Base-by-base conservation (phyloP, 192 early-diverging fungal species). In the Backusella australiensis region DNA sequence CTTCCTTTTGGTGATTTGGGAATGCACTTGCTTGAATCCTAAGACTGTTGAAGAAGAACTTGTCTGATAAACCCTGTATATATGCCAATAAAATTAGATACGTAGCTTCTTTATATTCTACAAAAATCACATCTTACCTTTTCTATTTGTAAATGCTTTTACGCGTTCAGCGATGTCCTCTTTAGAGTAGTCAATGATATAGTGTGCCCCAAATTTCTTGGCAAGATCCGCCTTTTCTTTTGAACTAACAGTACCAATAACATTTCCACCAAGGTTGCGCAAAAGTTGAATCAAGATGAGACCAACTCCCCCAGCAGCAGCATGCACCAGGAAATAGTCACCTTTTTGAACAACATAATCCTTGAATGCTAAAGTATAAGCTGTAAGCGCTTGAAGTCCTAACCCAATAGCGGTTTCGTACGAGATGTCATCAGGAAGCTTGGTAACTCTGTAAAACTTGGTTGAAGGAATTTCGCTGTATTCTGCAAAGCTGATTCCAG, bases 251-350 rank as follows among this genome's bases (percentile, higher is more conserved):
- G 95, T 96, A 66, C 94, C 94, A 72, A 98, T 97, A 52, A 97
- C 97, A 38, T 85, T 86, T n/a, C 96, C 97, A 9, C 97, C 97
- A 1, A 87, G 71, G 7, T 87, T 75, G 72, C 90, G 92, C 75
- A 86, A 85, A 70, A 97, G 70, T 81, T 97, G 96, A 38, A 91
- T 88, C 34, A 97, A 84, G 12, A 96, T 78, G 9, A 88, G 84
- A 4, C 97, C 97, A 34, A 93, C 92, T 21, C 96, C 97, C 8
- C 97, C 96, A 6, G 96, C 97, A 2, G 94, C 95, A 8, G 97
- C 96, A 71, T 96, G 93, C 34, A 98, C 87, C 38, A 98, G 83
- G 65, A 98, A 88, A 81, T 85, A 92, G 79, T 97, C 93, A 29
- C 63, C 84, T 65, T 85, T 83, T 78, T 92, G 83, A 52, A 97